phyloP scores from a whole-genome alignment of 345 rosid species.

The Melaleuca alternifolia region DNA sequence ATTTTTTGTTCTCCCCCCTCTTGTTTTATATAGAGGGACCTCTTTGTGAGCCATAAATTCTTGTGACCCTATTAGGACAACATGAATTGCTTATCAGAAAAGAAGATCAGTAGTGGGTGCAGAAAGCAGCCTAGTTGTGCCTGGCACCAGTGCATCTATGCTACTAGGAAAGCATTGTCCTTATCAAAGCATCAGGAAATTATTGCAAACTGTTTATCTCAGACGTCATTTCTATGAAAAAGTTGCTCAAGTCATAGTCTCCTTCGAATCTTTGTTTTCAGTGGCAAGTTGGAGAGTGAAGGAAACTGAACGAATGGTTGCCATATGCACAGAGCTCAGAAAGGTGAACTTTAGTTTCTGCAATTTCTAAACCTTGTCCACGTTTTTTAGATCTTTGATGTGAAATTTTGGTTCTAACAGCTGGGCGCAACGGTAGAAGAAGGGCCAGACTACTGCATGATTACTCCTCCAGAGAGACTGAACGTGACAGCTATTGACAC shows the following conservation, averaged over 20 bases:
- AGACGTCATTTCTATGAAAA: not conserved
- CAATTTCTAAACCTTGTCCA: not conserved
- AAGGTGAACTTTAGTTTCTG: constrained; percentile 38
- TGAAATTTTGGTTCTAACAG: constrained; percentile 19
- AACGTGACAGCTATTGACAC: constrained; percentile 73
- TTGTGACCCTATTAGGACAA: not conserved
- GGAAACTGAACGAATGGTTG: constrained; percentile 96
- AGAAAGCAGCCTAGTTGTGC: not conserved
- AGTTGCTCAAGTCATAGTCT: not conserved
- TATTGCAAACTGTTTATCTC: not conserved
- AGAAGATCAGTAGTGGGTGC: not conserved
- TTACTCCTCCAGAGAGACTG: constrained; percentile 84
- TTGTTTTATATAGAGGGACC: not conserved
- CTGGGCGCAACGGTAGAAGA: constrained; percentile 97
- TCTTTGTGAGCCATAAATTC: not conserved
- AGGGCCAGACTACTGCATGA: constrained; percentile 91
- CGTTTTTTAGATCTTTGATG: not conserved
- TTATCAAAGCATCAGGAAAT: not conserved
- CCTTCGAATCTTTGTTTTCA: constrained; percentile 5
- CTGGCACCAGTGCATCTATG: not conserved
- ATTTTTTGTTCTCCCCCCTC: not conserved
- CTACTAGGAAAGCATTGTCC: not conserved
- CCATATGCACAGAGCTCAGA: constrained; percentile 89
- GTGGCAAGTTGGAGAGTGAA: constrained; percentile 99
- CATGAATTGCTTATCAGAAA: not conserved